Evolutionary conservation across 2,329 filamentous ascomycete genomes (phyloP).

Genomic region (Akanthomyces lecanii): DNA sequence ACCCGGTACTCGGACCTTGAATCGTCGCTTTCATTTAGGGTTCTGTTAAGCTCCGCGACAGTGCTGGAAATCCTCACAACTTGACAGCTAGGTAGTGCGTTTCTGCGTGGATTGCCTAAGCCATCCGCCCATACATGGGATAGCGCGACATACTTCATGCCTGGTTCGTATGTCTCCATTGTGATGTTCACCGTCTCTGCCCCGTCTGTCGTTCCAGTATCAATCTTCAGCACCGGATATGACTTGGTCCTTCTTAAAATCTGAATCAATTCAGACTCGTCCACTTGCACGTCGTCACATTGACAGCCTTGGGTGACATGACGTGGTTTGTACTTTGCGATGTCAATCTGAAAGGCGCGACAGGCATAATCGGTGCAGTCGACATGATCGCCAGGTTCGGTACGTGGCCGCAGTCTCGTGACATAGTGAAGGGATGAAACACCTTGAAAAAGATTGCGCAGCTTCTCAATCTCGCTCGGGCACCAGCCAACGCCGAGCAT

Average conservation of each 20-base stretch:
- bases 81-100: conserved; percentile 31
- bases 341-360: conserved; percentile 29
- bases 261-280: conserved; percentile 18
- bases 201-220: background rate
- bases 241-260: conserved; percentile 20
- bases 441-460: conserved; percentile 22
- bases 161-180: conserved; percentile 24
- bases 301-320: conserved; percentile 23
- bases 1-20: conserved; percentile 21
- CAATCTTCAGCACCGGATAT: conserved; percentile 21
- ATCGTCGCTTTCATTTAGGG: background rate
- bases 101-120: conserved; percentile 28
- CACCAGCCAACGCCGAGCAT: conserved; percentile 32
- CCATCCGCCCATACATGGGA: conserved; percentile 37
- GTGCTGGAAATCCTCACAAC: conserved; percentile 25
- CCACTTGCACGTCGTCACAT: conserved; percentile 23
- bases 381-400: conserved; percentile 22
- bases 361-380: conserved; percentile 26
- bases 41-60: conserved; percentile 21
- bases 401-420: conserved; percentile 21
- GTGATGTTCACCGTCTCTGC: background rate
- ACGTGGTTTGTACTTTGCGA: conserved; percentile 24
- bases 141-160: conserved; percentile 30
- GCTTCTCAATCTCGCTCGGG: conserved; percentile 29
- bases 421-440: conserved; percentile 25